Base-by-base conservation (phyloP, 495 filamentous ascomycete genomes). In the Aspergillus diversus region DNA sequence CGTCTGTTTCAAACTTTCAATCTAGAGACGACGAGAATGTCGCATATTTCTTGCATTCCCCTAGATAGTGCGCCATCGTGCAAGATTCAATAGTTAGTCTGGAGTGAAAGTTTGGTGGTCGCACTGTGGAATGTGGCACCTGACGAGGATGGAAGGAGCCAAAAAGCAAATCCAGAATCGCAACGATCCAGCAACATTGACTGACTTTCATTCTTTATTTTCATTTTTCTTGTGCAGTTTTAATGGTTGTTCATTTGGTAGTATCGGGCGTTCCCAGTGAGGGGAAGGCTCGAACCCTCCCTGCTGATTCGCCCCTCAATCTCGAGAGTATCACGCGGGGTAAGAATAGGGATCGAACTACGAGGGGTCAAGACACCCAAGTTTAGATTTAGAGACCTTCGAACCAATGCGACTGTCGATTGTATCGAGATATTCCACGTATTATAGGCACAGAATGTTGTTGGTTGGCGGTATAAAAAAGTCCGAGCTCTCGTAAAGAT, bases 301-400 rank as follows among this genome's bases (percentile, higher is more conserved):
- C 16, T 50, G 21, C 47, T 31, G 47, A 50, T 50, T 50, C 47
- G 47, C 16, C n/a, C 47, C 5, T 50, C n/a, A 50, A 7, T n/a
- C 47, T 50, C n/a, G 47, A 17, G 47, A 50, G 47, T 17, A 50
- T 50, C 47, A 50, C 47, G 47, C 47, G 47, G 47, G 47, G 47
- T 50, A 50, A 49, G 17, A 17, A 15, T 17, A 49, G 21, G 11
- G 7, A 50, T 50, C 47, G 5, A 17, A 12, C 4, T 15, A 43
- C 21, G 21, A 27, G 39, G 39, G 46, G 46, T 15, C 17, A 7
- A 49, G 46, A 21, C 17, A 27, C 21, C 21, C 21, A 27, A 27
- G 46, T 49, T 49, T 12, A 49, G 16, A 4, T 15, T 43, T 15
- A 11, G 8, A 43, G 11, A n/a, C 39, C 39, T 43, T 50, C 16